phyloP scores from a whole-genome alignment of 164 flowering plant genomes.

The Amborella trichopoda region DNA sequence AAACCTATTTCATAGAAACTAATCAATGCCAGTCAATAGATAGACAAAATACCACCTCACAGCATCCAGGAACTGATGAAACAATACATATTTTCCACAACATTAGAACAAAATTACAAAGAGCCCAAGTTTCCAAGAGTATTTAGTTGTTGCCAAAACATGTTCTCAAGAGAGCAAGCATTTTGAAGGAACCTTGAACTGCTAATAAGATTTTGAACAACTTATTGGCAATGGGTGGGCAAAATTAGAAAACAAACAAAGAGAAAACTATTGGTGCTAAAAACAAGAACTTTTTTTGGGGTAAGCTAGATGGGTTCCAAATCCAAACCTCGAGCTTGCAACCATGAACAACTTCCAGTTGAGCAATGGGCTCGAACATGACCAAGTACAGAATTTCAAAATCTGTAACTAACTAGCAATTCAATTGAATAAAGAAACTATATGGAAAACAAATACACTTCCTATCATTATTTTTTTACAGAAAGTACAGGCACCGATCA shows the following conservation, averaged over 20 bases:
- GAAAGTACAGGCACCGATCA: not conserved
- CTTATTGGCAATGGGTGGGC: not conserved
- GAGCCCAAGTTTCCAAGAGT: not conserved
- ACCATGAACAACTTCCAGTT: not conserved
- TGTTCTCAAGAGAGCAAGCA: conserved; percentile 16
- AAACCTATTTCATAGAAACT: too few species aligned
- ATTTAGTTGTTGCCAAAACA: conserved; percentile 1
- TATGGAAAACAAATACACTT: too few species aligned
- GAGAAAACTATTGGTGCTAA: not conserved
- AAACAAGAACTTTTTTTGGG: not conserved
- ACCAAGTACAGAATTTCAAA: too few species aligned
- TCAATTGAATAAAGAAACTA: too few species aligned
- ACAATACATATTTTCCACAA: too few species aligned
- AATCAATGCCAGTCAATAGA: too few species aligned
- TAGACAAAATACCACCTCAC: too few species aligned
- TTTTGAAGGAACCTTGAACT: conserved; percentile 19
- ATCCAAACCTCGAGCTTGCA: not conserved
- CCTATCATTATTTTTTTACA: not conserved
- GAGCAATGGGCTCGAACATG: too few species aligned
- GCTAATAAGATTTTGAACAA: conserved; percentile 16
- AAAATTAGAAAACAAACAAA: not conserved
- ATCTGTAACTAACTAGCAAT: too few species aligned
- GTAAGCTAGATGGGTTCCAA: not conserved
- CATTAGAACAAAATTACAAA: too few species aligned
- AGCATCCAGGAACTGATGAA: too few species aligned